phyloP scores from a whole-genome alignment of 2,329 filamentous ascomycete genomes.

The Didymella arachidicola region DNA sequence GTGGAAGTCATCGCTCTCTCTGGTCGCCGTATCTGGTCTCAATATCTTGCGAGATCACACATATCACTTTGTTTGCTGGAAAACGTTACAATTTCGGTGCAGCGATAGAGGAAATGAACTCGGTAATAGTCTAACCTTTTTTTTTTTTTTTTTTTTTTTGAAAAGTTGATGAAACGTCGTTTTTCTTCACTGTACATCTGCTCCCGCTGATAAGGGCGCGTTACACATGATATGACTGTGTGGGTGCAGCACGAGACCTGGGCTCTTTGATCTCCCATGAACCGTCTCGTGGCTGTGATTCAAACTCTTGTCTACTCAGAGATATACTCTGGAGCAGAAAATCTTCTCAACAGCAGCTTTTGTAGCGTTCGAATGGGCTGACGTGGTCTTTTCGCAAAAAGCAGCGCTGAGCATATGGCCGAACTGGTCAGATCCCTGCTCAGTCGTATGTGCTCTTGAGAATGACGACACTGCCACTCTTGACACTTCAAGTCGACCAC shows the following conservation, averaged over 20 bases:
- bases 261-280: background rate
- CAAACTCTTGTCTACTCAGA: background rate
- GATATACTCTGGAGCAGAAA: background rate
- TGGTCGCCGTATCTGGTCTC: no score
- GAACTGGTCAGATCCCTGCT: background rate
- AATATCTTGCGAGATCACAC: background rate
- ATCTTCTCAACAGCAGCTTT: background rate
- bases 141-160: no score
- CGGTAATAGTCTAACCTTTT: background rate
- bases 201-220: background rate
- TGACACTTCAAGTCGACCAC: constrained; percentile 58
- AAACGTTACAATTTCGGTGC: background rate
- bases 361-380: background rate
- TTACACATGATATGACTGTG: background rate
- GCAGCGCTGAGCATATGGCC: background rate
- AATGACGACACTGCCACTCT: background rate
- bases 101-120: background rate
- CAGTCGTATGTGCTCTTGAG: background rate
- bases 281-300: background rate
- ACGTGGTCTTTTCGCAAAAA: background rate
- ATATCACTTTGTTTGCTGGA: background rate
- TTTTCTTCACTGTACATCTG: background rate
- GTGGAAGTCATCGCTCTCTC: background rate
- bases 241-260: background rate
- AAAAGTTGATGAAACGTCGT: background rate